Evolutionary conservation across 352 stramenopile genomes (phyloP), one percentile per base, ranked within the genome.

Genomic region (Pilasporangium apinafurcum): DNA sequence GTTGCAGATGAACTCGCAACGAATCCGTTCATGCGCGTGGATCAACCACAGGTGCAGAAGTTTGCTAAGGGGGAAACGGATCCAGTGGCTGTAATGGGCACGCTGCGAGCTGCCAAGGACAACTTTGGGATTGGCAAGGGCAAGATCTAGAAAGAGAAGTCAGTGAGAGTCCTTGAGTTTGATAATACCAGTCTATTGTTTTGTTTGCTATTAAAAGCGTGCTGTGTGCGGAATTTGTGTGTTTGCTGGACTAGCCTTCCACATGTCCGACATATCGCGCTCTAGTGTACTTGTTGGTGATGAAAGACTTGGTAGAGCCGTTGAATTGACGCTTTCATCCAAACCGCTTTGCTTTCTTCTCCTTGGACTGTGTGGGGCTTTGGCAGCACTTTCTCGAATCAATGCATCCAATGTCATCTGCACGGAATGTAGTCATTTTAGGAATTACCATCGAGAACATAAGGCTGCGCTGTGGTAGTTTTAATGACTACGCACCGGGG

Each of bases 1-100:
- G 49, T 92, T 22, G 61, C 57, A 8, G 72, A 88, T 9, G 74
- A 92, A 43, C 48, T 89, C 31, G 66, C 37, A 16, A 90, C 72
- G 5, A 92, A 92, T 42, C 80, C 80, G 36, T 92, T 92, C 59
- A 86, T 92, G 80, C 70, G 80, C 5, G 69, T 92, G 21, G 24
- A 50, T 25, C 34, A 78, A 36, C 32, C 37, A 5, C 53, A 42
- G 5, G 73, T 92, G 35, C 75, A 83, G 44, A 53, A 51, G 38
- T 87, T 85, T 47, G 69, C 70, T 0, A 51, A 47, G 1, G 27
- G 13, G 10, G 25, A 13, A 3, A 50, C 56, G 16, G 73, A 88
- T 18, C 56, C 64, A 0, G 59, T 80, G 5, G 52, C 62, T 2
- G 80, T 90, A 27, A 87, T 90, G 75, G 46, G 58, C 6, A 20